Conservation (phyloP, 805 yeast genomes). For the Saturnispora dispora region DNA sequence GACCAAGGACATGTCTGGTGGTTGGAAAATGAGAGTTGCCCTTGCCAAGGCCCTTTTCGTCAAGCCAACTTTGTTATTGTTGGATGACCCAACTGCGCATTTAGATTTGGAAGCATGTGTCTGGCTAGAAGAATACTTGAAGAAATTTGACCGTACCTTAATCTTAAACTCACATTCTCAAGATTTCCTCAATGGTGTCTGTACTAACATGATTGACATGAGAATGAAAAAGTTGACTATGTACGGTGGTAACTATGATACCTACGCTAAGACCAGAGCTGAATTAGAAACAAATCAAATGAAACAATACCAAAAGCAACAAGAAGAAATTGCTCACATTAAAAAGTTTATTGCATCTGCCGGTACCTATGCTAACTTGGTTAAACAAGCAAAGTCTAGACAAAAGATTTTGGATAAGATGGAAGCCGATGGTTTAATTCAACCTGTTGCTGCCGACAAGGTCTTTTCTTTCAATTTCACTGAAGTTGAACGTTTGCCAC, state of each 20-base stretch:
- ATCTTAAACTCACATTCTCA: slow-evolving; percentile 95
- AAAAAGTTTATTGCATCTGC: slow-evolving; percentile 99
- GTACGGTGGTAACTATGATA: slow-evolving; percentile 98
- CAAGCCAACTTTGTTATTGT: slow-evolving; percentile 86
- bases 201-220: slow-evolving; percentile 98
- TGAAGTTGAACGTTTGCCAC: slow-evolving; percentile 93
- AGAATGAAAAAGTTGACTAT: slow-evolving; percentile 62
- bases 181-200: slow-evolving; percentile 98
- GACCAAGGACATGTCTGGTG: slow-evolving; percentile 99
- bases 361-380: slow-evolving; percentile 98
- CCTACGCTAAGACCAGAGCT: slow-evolving; percentile 87
- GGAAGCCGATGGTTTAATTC: slow-evolving; percentile 98
- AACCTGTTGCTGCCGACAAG: slow-evolving; percentile 86
- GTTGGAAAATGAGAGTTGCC: slow-evolving; percentile 99
- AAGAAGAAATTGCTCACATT: slow-evolving; percentile 96
- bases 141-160: slow-evolving; percentile 86
- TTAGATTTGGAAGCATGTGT: slow-evolving; percentile 99
- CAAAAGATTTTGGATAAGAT: slow-evolving; percentile 98
- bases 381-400: slow-evolving; percentile 97
- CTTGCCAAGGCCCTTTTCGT: slow-evolving; percentile 96
- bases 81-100: slow-evolving; percentile 99
- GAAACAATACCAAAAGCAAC: slow-evolving; percentile 96
- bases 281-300: slow-evolving; percentile 95
- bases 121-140: slow-evolving; percentile 97
- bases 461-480: slow-evolving; percentile 93